A percentile compares a stretch with the other conserved stretches of the same genome.
phyloP scores from a whole-genome alignment of 179 eudicot species.

The Beta corolliflora region DNA sequence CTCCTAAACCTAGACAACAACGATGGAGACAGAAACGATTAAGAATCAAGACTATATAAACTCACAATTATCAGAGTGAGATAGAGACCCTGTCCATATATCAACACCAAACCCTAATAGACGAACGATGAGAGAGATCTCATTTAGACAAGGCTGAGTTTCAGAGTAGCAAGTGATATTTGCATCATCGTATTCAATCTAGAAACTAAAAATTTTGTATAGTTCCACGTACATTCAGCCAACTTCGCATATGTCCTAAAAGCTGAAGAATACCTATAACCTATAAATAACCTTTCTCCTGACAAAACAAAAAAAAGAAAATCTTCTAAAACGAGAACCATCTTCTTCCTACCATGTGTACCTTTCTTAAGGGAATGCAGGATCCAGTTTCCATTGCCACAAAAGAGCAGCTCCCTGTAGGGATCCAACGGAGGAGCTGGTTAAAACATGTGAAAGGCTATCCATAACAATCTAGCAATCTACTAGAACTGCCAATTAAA shows the following conservation, averaged over 20 bases:
- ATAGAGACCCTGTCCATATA: not conserved
- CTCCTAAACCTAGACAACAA: not conserved
- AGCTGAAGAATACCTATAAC: not conserved
- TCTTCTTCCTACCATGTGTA: slow-evolving; percentile 7
- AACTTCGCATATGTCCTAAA: not conserved
- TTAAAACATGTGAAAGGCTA: slow-evolving; percentile 12
- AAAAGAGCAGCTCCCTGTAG: slow-evolving; percentile 16
- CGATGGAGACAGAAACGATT: not conserved
- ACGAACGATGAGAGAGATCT: not conserved
- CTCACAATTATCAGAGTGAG: not conserved
- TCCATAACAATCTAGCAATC: slow-evolving; percentile 20
- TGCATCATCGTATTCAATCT: not conserved
- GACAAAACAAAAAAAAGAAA: not conserved
- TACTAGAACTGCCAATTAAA: slow-evolving; percentile 2
- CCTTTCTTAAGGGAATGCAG: slow-evolving; percentile 9
- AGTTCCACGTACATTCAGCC: not conserved
- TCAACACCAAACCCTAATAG: not conserved
- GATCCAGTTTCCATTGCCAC: slow-evolving; percentile 9
- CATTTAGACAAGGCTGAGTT: not conserved
- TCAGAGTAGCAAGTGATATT: not conserved
- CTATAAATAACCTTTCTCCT: not conserved
- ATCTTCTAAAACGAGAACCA: not conserved
- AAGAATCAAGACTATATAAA: not conserved
- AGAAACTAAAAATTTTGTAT: not conserved
- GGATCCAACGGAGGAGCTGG: slow-evolving; percentile 2